Base-by-base conservation (phyloP, 306 rosid species). In the Inga leiocalycina region DNA sequence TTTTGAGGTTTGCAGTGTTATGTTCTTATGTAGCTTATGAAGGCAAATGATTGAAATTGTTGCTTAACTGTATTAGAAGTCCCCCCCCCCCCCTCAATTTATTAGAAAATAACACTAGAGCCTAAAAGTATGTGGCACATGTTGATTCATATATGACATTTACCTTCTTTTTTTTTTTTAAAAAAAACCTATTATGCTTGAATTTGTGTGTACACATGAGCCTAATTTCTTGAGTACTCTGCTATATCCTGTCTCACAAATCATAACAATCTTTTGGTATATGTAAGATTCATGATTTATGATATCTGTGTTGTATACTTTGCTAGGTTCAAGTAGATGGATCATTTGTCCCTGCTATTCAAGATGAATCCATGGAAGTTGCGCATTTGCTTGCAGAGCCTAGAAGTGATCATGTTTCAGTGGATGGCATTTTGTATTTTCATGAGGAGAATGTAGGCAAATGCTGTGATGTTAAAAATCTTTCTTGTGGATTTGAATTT, bases 341-440 rank as follows among this genome's bases (percentile, higher is more conserved):
- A 67, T 83, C 93, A 54, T 89, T 83, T 80, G 86, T 76, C 81
- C 86, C 94, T 84, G 52, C 83, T 32, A 76, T 89, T 78, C 83
- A 89, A 71, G 92, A 92, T 80, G 98, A 88, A 78, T 83, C 75
- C 43, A 81, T 66, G 83, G 92, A 86, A 79, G 87, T 89, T 68
- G 92, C 89, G 73, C 93, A 88, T 84, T 86, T 89, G 80, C 89
- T 86, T 70, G 89, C 86, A 70, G 95, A 91, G 78, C 93, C 92
- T 44, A 89, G 86, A 89, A 88, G 64, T 57, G 90, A 92, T 68
- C 81, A 83, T 51, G 89, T 76, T 79, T 84, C 91, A 4, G 77
- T 87, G 72, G 89, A 91, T 87, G 88, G 89, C 57, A 83, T 87
- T 54, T 81, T 88, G 73, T 76, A 78, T 76, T 85, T 81, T 81